These are phyloP conservation scores for Ceraceosorus bombacis DNA, from an alignment of 1,284 basidiomycete species.

Conservation along the genomic window DNA sequence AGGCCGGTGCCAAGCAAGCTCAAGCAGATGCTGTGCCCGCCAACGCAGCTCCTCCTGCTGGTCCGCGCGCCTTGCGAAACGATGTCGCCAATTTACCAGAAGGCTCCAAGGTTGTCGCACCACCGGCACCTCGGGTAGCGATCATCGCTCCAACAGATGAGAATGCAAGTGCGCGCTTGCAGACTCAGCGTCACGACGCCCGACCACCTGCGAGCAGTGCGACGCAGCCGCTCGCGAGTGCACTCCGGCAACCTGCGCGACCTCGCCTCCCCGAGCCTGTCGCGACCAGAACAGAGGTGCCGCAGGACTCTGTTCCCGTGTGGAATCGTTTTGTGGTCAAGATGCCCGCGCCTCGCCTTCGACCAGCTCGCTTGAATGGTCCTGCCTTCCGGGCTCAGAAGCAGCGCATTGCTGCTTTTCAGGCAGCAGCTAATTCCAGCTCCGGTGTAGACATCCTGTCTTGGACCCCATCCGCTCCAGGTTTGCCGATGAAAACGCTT, in stretches of 20 bases:
- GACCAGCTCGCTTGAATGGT: not conserved
- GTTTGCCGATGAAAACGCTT: slow-evolving; percentile 30
- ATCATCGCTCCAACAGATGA: slow-evolving; percentile 9
- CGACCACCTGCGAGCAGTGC: too few relatives aligned
- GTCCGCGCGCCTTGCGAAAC: too few relatives aligned
- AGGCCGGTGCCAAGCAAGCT: too few relatives aligned
- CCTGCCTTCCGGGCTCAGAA: slow-evolving; percentile 3
- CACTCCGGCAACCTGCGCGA: not conserved
- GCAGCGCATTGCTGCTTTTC: slow-evolving; percentile 3
- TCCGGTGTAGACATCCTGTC: slow-evolving; percentile 25
- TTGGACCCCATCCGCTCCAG: slow-evolving; percentile 33
- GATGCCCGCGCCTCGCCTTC: slow-evolving; percentile 6
- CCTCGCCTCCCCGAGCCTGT: slow-evolving; percentile 13
- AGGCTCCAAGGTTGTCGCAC: too few relatives aligned
- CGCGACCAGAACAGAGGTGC: slow-evolving; percentile 23
- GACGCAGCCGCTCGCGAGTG: not conserved
- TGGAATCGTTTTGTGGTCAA: slow-evolving; percentile 34
- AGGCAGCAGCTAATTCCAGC: slow-evolving; percentile 2
- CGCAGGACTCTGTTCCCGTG: slow-evolving; percentile 27
- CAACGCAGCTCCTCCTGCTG: too few relatives aligned
- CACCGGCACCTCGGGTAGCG: slow-evolving; percentile 2
- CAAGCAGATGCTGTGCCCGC: too few relatives aligned
- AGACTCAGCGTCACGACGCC: not conserved
- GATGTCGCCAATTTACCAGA: too few relatives aligned
- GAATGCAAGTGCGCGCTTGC: not conserved